Evolutionary conservation across 805 yeast genomes (phyloP).

Genomic region (Jamesozyma hellenica): DNA sequence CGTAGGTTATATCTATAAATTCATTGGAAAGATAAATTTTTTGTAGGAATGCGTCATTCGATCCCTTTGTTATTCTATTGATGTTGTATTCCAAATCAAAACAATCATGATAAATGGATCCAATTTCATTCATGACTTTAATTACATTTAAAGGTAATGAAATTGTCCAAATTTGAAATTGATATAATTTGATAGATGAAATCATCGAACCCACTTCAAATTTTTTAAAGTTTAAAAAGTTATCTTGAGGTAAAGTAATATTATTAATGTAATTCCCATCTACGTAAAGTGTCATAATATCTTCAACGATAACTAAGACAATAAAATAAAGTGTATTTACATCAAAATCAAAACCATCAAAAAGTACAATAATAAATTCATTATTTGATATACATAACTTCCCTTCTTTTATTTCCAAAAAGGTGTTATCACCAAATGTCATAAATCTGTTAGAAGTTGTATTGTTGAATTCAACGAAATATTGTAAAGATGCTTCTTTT

Average conservation of each 20-base stretch:
- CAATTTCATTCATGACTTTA: constrained; percentile 2
- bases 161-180: constrained; percentile 11
- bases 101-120: background rate
- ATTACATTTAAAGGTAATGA: constrained; percentile 1
- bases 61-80: background rate
- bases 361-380: constrained; percentile 21
- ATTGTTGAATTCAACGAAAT: constrained; percentile 25
- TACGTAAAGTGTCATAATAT: constrained; percentile 14
- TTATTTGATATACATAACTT: constrained; percentile 23
- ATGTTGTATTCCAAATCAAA: constrained; percentile 1
- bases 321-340: constrained; percentile 14
- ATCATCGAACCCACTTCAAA: constrained; percentile 29
- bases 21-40: constrained; percentile 1
- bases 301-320: constrained; percentile 8
- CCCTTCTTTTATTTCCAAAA: constrained; percentile 23
- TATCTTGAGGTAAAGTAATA: constrained; percentile 12
- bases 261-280: constrained; percentile 17
- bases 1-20: background rate
- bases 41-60: constrained; percentile 2
- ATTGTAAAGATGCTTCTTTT: constrained; percentile 18
- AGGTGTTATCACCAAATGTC: constrained; percentile 17
- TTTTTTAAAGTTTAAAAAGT: constrained; percentile 6
- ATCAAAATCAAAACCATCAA: constrained; percentile 22
- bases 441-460: constrained; percentile 23
- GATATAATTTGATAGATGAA: constrained; percentile 22